phyloP scores from a whole-genome alignment of 2,329 filamentous ascomycete species.

The Botryotinia narcissicola region DNA sequence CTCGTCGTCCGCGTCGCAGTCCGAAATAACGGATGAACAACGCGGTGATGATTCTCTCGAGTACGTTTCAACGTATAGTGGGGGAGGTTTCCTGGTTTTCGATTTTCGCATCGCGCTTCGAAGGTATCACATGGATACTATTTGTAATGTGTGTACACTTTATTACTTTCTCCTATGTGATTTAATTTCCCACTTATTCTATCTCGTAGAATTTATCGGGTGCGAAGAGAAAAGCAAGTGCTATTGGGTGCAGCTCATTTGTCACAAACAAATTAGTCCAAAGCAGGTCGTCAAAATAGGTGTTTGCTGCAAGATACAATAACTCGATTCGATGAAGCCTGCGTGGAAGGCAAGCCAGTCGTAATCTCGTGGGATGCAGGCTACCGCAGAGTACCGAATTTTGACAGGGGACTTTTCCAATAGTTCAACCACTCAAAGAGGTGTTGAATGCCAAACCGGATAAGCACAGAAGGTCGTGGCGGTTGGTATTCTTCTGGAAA shows the following conservation, averaged over 20 bases:
- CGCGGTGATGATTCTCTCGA: slow-evolving; percentile 36
- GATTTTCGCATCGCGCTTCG: slow-evolving; percentile 40
- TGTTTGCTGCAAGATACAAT: slow-evolving; percentile 29
- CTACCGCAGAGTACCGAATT: slow-evolving; percentile 33
- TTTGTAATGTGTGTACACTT: slow-evolving; percentile 46
- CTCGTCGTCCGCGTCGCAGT: slow-evolving; percentile 49
- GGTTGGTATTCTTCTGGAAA: slow-evolving; percentile 36
- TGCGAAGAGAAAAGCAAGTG: slow-evolving; percentile 23
- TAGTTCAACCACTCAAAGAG: slow-evolving; percentile 25
- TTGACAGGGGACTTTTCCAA: slow-evolving; percentile 27
- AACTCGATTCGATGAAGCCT: slow-evolving; percentile 23
- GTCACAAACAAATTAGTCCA: slow-evolving; percentile 27
- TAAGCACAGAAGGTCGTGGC: slow-evolving; percentile 31
- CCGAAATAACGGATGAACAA: slow-evolving; percentile 38
- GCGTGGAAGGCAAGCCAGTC: slow-evolving; percentile 30
- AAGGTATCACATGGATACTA: slow-evolving; percentile 49
- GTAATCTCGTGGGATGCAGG: slow-evolving; percentile 34
- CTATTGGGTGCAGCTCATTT: slow-evolving; percentile 33
- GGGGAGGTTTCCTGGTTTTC: slow-evolving; percentile 38
- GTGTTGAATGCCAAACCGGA: slow-evolving; percentile 29
- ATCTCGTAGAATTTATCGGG: slow-evolving; percentile 20
- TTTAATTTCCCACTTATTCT: slow-evolving; percentile 11
- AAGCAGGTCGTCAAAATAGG: slow-evolving; percentile 23
- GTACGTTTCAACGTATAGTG: slow-evolving; percentile 33
- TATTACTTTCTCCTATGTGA: slow-evolving; percentile 16